phyloP scores from a whole-genome alignment of 2,329 filamentous ascomycete species.

The Aspergillus terreus region DNA sequence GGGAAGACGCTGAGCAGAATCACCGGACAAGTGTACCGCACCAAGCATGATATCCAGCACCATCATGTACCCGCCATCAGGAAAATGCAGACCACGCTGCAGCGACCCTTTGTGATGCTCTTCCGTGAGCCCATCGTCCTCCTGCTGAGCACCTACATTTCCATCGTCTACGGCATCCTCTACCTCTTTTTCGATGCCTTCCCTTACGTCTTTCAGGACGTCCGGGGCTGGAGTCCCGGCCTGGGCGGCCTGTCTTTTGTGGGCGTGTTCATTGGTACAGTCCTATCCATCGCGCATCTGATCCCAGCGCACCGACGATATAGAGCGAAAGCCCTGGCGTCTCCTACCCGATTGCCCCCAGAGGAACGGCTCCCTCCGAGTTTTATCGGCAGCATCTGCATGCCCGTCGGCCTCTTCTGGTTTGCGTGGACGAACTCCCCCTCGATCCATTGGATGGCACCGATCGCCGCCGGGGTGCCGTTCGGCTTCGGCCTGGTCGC shows the following conservation, averaged over 20 bases:
- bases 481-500: constrained; percentile 33
- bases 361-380: constrained; percentile 40
- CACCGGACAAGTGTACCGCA: not conserved
- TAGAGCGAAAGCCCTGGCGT: not conserved
- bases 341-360: not conserved
- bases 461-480: constrained; percentile 22
- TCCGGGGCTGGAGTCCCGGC: constrained; percentile 1
- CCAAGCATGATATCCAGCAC: not conserved
- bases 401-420: constrained; percentile 54
- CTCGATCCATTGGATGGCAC: constrained; percentile 27
- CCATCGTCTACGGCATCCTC: constrained; percentile 6
- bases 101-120: constrained; percentile 5
- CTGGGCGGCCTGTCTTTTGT: not conserved
- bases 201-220: constrained; percentile 5
- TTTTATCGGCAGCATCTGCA: constrained; percentile 41
- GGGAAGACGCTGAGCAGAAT: not conserved
- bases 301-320: not conserved
- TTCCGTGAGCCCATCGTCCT: constrained; percentile 14
- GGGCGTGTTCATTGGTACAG: not conserved
- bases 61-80: not conserved
- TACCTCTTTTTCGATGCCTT: constrained; percentile 8
- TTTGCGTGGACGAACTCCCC: constrained; percentile 53
- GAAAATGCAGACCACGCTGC: not conserved
- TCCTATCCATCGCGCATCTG: not conserved
- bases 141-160: constrained; percentile 11